These are phyloP conservation scores for Suillus variegatus DNA, from an alignment of 768 basidiomycete species.

Conservation along the genomic window DNA sequence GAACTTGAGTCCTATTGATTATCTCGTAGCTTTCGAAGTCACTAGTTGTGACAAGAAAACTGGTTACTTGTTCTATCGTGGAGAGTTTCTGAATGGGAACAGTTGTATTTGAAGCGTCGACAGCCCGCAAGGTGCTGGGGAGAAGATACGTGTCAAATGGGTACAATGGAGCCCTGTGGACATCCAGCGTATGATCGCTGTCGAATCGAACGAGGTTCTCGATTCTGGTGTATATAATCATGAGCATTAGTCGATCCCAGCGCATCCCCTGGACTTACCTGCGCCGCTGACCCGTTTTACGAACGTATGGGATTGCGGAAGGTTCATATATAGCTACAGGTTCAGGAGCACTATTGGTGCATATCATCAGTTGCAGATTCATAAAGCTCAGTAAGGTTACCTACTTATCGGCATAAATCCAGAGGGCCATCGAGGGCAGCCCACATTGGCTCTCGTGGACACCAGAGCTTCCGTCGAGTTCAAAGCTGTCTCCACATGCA, in stretches of 20 bases:
- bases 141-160: slow-evolving; percentile 59
- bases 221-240: slow-evolving; percentile 36
- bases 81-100: slow-evolving; percentile 45
- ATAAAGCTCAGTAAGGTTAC: slow-evolving; percentile 8
- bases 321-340: slow-evolving; percentile 50
- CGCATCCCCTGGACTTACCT: slow-evolving; percentile 33
- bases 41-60: slow-evolving; percentile 43
- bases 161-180: slow-evolving; percentile 53
- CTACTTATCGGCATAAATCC: slow-evolving; percentile 53
- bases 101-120: slow-evolving; percentile 34
- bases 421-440: slow-evolving; percentile 42
- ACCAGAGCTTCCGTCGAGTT: slow-evolving; percentile 48
- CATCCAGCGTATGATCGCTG: slow-evolving; percentile 56
- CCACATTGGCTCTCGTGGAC: slow-evolving; percentile 52
- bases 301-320: slow-evolving; percentile 42
- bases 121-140: slow-evolving; percentile 47
- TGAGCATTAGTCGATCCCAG: background rate
- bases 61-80: slow-evolving; percentile 47
- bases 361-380: background rate
- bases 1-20: slow-evolving; percentile 16
- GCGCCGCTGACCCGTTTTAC: slow-evolving; percentile 41
- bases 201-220: slow-evolving; percentile 59
- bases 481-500: slow-evolving; percentile 47
- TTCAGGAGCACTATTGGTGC: slow-evolving; percentile 29
- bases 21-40: slow-evolving; percentile 42